These are phyloP conservation scores for Syzygium aqueum DNA, from an alignment of 345 rosid species.

Conservation along the genomic window DNA sequence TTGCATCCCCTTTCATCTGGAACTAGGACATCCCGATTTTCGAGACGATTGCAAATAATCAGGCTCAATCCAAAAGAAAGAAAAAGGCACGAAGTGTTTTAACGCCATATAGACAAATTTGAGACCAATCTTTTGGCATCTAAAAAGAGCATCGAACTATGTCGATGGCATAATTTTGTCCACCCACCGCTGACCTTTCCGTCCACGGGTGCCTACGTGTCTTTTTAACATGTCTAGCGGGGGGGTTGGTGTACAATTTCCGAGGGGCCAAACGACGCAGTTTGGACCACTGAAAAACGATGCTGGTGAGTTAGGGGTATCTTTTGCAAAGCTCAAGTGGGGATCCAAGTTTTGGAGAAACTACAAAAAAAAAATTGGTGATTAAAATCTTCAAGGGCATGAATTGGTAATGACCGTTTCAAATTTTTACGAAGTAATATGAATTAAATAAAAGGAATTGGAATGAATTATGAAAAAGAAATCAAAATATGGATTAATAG, in stretches of 20 bases:
- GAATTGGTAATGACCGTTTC: background rate
- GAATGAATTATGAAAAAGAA: background rate
- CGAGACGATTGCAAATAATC: background rate
- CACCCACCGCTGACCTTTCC: background rate
- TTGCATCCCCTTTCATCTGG: background rate
- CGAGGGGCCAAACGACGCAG: background rate
- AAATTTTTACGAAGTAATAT: background rate
- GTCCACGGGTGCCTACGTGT: background rate
- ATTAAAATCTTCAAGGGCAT: background rate
- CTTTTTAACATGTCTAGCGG: background rate
- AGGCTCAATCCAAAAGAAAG: background rate
- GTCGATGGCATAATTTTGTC: background rate
- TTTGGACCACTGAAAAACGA: background rate
- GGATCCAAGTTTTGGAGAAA: background rate
- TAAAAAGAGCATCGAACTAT: background rate
- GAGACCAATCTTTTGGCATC: background rate
- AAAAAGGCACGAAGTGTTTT: background rate
- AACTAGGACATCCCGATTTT: background rate
- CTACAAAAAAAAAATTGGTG: background rate
- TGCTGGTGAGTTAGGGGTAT: background rate
- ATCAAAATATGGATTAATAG: background rate
- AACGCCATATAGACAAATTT: background rate
- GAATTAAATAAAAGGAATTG: background rate
- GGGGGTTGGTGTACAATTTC: background rate
- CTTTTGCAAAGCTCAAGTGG: background rate